Conservation (phyloP, 495 filamentous ascomycete genomes). For the Apiosordaria backusii region DNA sequence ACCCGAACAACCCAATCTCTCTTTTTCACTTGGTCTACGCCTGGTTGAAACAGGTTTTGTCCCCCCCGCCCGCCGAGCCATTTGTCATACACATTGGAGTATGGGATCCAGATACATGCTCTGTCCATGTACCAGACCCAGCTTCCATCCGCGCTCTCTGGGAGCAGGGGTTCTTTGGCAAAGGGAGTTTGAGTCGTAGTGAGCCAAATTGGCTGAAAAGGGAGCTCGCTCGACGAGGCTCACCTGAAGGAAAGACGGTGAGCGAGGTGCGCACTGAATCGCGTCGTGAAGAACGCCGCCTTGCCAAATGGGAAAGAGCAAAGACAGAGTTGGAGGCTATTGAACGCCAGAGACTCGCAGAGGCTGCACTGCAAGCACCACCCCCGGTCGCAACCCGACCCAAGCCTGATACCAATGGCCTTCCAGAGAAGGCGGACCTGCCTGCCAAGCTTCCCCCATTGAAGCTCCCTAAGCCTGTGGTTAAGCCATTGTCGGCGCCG, state of each 20-base stretch:
- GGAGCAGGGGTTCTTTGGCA: conserved; percentile 95
- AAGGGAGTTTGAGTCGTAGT: conserved; percentile 85
- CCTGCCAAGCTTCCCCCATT: background rate
- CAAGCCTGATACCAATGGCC: background rate
- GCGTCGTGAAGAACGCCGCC: conserved; percentile 72
- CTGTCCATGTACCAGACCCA: conserved; percentile 78
- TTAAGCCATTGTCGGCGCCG: background rate
- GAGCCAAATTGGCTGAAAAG: conserved; percentile 89
- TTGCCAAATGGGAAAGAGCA: conserved; percentile 88
- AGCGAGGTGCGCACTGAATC: conserved; percentile 76
- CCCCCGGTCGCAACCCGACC: background rate
- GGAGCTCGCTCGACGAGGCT: conserved; percentile 67
- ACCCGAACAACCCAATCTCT: conserved; percentile 90
- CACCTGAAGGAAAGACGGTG: conserved; percentile 48
- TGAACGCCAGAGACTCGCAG: conserved; percentile 63
- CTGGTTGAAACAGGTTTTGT: conserved; percentile 69
- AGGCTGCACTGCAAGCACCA: conserved; percentile 38
- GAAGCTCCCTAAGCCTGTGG: conserved; percentile 3
- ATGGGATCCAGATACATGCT: conserved; percentile 75
- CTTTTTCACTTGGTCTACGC: conserved; percentile 72
- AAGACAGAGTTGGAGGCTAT: conserved; percentile 75
- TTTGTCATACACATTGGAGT: conserved; percentile 60
- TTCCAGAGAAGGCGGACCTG: background rate
- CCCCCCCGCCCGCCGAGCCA: conserved; percentile 64
- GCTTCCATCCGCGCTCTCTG: conserved; percentile 74